Base-by-base conservation (phyloP, 129 eudicot genomes). In the Flaveria linearis region DNA sequence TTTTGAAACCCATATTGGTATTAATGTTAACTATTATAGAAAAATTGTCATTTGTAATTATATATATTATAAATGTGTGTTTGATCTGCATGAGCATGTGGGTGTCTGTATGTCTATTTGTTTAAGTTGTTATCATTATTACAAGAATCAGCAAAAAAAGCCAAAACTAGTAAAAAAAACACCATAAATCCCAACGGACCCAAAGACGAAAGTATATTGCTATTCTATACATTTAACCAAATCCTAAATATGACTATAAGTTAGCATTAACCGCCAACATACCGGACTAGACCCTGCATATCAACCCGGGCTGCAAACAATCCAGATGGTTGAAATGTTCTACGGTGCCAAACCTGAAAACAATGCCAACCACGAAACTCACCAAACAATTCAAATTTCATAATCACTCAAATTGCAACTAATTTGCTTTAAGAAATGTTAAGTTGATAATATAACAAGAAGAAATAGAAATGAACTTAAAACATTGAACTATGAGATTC, bases 271-370 rank as follows among this genome's bases (percentile, higher is more conserved):
- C 43, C 47, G 57, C 39, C 52, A 73, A 39, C 89, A 76, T 91
- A 94, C 98, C n/a, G 96, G 82, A 67, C 90, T 91, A 50, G 96
- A 91, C 82, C 99, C 99, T 89, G 99, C 84, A 95, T 47, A 81
- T 95, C 97, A 83, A 95, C 92, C 16, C 99, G 97, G 82, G 99
- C 99, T 55, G 99, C 99, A 89, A 89, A 95, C 42, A 95, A 88
- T 80, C 99, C 99, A 9, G 99, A 95, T 69, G 87, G 93, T 77
- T 95, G 99, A 84, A 95, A 95, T 51, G 96, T 91, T 76, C 99
- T 86, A 68, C 99, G 93, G 81, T 85, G 97, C 99, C 99, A 95
- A 82, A 95, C 88, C 99, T 95, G 85, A 69, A 85, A 76, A 83
- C 73, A 25, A 81, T 28, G 82, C 22, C 65, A 55, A 65, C 68